Evolutionary conservation across 192 early-diverging fungal genomes (phyloP), one percentile per base, ranked within the genome.

Genomic region (Coemansia sp.): DNA sequence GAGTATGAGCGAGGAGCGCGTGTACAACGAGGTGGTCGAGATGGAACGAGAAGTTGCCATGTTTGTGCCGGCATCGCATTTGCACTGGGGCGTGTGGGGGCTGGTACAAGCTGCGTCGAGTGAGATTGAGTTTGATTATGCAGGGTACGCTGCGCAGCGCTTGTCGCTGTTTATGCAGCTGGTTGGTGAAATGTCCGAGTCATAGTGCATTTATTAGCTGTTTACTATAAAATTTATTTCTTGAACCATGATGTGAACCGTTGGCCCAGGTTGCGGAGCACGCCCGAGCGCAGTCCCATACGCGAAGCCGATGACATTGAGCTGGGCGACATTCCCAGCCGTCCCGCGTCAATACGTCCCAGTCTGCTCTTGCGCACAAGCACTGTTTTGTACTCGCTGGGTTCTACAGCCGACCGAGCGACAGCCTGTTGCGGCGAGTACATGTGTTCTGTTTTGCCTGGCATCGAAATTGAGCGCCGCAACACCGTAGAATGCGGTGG

Each of bases 81-180:
- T 89, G 43, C 82, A 86, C 53, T 93, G 92, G 92, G 90, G 90
- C 2, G 66, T 93, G 0, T 93, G 92, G 92, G 90, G 90, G 0
- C 73, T 93, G 1, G 64, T 93, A 15, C 92, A 92, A 67, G 89
- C 89, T 1, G 80, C 74, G 17, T 85, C 89, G 43, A 90, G 88
- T 63, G 84, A 90, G 22, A 93, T 93, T 49, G 84, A 90, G 39
- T 93, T 90, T 80, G 88, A 93, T 57, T 93, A 90, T 63, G 82
- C 88, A 17, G 79, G 71, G 50, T 93, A 91, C 60, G 83, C 85
- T 0, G 70, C 83, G 47, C 85, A 86, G 62, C 68, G 86, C n/a
- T 41, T 88, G 45, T 47, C 59, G 10, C 60, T 81, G 17, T 87
- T 89, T 60, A 55, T 76, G 25, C 47, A 66, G 32, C 61, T 57